Evolutionary conservation across 2,329 filamentous ascomycete species (phyloP).

Genomic region (Aspergillus flavus): DNA sequence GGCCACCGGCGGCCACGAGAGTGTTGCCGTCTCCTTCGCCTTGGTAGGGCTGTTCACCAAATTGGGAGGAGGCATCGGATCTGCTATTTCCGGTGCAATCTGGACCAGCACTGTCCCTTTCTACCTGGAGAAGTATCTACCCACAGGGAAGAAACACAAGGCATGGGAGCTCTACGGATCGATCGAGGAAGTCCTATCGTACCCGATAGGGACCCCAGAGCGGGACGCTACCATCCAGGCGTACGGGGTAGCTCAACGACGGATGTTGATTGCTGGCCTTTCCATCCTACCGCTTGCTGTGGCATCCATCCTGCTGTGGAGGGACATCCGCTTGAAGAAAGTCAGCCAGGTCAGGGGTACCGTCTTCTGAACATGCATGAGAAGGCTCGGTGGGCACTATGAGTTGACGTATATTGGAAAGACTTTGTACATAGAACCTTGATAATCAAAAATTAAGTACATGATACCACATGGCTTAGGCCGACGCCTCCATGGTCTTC

Average conservation of each 20-base stretch:
- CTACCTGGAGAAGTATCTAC: conserved; percentile 20
- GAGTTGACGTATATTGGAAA: background rate
- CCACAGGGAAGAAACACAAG: conserved; percentile 18
- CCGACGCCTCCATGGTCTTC: conserved; percentile 24
- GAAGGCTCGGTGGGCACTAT: background rate
- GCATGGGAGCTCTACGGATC: conserved; percentile 19
- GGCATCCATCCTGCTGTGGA: conserved; percentile 8
- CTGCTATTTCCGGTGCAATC: conserved; percentile 26
- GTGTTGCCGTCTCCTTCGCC: conserved; percentile 25
- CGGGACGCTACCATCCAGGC: conserved; percentile 49
- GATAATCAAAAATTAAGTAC: background rate
- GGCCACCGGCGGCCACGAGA: conserved; percentile 25
- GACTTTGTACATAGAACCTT: background rate
- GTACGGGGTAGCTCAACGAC: conserved; percentile 52
- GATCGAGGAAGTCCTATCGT: conserved; percentile 28
- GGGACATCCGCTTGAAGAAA: conserved; percentile 10
- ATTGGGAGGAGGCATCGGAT: conserved; percentile 25
- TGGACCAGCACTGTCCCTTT: conserved; percentile 26
- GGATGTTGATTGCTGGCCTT: conserved; percentile 43
- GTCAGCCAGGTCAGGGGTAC: conserved; percentile 13
- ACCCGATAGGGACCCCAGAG: conserved; percentile 44
- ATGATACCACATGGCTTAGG: background rate
- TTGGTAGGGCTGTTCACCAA: conserved; percentile 25
- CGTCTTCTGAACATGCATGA: conserved; percentile 4
- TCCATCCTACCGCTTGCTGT: conserved; percentile 9